A percentile compares a stretch with the other conserved stretches of the same genome.
Evolutionary conservation across 768 basidiomycete species (phyloP).

Genomic region (Hericium erinaceus): DNA sequence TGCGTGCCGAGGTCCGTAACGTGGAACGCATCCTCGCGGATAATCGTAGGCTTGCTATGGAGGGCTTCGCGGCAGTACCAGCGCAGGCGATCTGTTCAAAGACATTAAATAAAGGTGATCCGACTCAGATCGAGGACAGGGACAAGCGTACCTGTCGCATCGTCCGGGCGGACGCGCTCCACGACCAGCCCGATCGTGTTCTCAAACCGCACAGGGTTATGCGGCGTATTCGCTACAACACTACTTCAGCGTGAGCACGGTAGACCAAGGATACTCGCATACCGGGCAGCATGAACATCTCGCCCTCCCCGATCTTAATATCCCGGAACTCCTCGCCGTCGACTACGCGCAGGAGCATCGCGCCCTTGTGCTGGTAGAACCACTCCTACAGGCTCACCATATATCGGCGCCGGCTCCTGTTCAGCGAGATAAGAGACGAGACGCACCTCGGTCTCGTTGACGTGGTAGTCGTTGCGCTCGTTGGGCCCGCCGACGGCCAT

Average conservation of each 20-base stretch:
- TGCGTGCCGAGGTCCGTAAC: slow-evolving; percentile 89
- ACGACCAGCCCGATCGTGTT: slow-evolving; percentile 89
- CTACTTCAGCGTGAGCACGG: not conserved
- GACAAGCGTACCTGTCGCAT: slow-evolving; percentile 53
- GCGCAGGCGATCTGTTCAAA: slow-evolving; percentile 63
- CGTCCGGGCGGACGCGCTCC: slow-evolving; percentile 75
- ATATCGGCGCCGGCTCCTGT: not conserved
- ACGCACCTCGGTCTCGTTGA: slow-evolving; percentile 86
- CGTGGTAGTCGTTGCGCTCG: slow-evolving; percentile 86
- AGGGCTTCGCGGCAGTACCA: slow-evolving; percentile 77
- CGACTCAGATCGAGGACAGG: not conserved
- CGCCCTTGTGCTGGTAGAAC: slow-evolving; percentile 96
- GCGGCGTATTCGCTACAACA: slow-evolving; percentile 78
- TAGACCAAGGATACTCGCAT: not conserved
- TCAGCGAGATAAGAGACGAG: not conserved
- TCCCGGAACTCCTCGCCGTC: slow-evolving; percentile 76
- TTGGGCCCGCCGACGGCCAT: slow-evolving; percentile 98
- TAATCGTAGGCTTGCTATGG: slow-evolving; percentile 62
- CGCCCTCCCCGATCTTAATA: slow-evolving; percentile 85
- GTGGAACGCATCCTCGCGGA: slow-evolving; percentile 80
- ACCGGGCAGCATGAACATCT: slow-evolving; percentile 96
- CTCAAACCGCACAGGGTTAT: slow-evolving; percentile 87
- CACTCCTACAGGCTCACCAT: slow-evolving; percentile 54
- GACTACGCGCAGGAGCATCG: slow-evolving; percentile 82
- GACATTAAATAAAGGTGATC: not conserved